Percentiles rank a stretch among this genome's conserved stretches.
These are phyloP conservation scores for Colletotrichum endophyticum DNA, from an alignment of 2,329 filamentous ascomycete genomes.

Conservation along the genomic window DNA sequence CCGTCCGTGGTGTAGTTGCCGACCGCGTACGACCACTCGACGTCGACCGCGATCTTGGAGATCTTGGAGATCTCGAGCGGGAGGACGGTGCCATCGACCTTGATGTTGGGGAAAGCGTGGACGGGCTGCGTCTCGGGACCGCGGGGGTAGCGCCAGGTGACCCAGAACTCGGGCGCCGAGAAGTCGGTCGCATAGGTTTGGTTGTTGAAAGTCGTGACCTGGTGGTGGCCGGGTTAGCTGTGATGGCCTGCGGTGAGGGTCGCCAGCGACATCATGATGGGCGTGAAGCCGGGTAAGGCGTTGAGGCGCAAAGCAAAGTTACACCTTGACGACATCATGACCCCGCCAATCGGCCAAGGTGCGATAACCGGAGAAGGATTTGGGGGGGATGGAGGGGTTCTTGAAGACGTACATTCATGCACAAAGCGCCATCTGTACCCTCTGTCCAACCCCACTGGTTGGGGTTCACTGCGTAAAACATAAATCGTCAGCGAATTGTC, in stretches of 20 bases:
- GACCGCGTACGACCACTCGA: constrained; percentile 55
- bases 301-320: background rate
- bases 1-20: constrained; percentile 41
- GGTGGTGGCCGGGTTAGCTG: background rate
- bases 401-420: constrained; percentile 54
- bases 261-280: background rate
- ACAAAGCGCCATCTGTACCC: constrained; percentile 44
- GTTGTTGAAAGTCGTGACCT: constrained; percentile 57
- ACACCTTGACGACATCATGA: background rate
- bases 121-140: constrained; percentile 48
- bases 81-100: constrained; percentile 46
- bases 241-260: background rate
- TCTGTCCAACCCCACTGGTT: constrained; percentile 58
- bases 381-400: background rate
- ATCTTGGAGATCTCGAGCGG: constrained; percentile 46
- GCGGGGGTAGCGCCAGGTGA: constrained; percentile 58
- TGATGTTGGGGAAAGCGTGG: constrained; percentile 60
- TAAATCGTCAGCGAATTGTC: constrained; percentile 3
- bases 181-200: constrained; percentile 50
- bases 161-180: constrained; percentile 52
- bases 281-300: background rate
- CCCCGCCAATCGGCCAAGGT: constrained; percentile 1
- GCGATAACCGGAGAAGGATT: background rate
- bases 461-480: constrained; percentile 51
- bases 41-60: constrained; percentile 43